phyloP scores from a whole-genome alignment of 306 rosid genomes.

The Castanea mollissima region DNA sequence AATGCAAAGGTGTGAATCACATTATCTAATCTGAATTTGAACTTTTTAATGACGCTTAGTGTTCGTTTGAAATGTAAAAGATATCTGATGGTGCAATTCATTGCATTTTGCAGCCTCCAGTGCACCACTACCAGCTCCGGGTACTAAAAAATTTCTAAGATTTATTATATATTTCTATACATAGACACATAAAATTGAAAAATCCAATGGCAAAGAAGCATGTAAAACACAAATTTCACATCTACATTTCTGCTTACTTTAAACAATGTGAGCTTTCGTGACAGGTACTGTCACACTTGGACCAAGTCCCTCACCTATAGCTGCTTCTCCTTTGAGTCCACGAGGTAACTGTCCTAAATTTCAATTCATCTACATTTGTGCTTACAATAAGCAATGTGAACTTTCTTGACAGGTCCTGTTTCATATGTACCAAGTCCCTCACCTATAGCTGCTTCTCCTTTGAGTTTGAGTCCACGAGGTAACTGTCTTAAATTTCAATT shows the following conservation, averaged over 20 bases:
- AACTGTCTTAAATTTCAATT: too few species aligned
- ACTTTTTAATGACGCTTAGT: not conserved
- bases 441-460: too few species aligned
- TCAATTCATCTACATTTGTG: too few species aligned
- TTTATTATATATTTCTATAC: not conserved
- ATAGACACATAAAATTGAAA: not conserved
- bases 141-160: constrained; percentile 30
- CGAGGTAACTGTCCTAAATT: too few species aligned
- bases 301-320: constrained; percentile 26
- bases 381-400: too few species aligned
- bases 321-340: constrained; percentile 34
- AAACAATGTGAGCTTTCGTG: not conserved
- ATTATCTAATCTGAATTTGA: too few species aligned
- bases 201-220: not conserved
- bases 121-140: constrained; percentile 63
- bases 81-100: not conserved
- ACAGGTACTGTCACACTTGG: constrained; percentile 42
- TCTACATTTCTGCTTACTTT: not conserved
- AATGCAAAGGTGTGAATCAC: constrained; percentile 56
- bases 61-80: not conserved
- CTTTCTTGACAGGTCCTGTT: too few species aligned
- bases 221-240: not conserved
- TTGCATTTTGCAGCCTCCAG: constrained; percentile 48
- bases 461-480: too few species aligned
- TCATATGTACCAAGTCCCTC: too few species aligned